A percentile compares a stretch with the other conserved stretches of the same genome.
These are phyloP conservation scores for Botryotinia calthae DNA, from an alignment of 2,329 filamentous ascomycete genomes.

Conservation along the genomic window DNA sequence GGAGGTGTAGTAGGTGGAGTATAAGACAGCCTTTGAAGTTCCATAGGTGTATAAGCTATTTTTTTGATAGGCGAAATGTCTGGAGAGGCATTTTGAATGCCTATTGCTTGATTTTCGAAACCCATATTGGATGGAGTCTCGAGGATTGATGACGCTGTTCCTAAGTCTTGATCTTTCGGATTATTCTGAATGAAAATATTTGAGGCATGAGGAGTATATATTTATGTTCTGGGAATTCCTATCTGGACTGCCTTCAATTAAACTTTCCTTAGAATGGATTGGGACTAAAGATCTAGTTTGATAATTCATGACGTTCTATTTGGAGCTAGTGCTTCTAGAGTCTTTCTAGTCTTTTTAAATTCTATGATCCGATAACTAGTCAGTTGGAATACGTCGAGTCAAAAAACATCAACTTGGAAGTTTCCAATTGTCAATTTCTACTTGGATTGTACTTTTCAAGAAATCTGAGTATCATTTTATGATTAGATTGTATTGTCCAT, in stretches of 20 bases:
- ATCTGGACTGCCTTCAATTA: not conserved
- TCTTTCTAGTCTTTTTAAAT: not conserved
- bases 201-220: not conserved
- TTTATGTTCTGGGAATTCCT: not conserved
- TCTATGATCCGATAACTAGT: not conserved
- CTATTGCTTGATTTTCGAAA: not conserved
- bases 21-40: not conserved
- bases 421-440: not conserved
- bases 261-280: not conserved
- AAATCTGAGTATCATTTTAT: not conserved
- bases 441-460: not conserved
- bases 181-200: not conserved
- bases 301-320: not conserved
- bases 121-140: not conserved
- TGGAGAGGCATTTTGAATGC: not conserved
- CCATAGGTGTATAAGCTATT: not conserved
- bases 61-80: not conserved
- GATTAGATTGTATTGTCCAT: not conserved
- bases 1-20: not conserved
- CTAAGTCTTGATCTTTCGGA: not conserved
- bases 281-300: not conserved
- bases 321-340: not conserved
- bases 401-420: not conserved
- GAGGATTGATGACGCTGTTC: not conserved
- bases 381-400: not conserved